Conservation (phyloP, 768 basidiomycete genomes). For the Lactarius hengduanensis region DNA sequence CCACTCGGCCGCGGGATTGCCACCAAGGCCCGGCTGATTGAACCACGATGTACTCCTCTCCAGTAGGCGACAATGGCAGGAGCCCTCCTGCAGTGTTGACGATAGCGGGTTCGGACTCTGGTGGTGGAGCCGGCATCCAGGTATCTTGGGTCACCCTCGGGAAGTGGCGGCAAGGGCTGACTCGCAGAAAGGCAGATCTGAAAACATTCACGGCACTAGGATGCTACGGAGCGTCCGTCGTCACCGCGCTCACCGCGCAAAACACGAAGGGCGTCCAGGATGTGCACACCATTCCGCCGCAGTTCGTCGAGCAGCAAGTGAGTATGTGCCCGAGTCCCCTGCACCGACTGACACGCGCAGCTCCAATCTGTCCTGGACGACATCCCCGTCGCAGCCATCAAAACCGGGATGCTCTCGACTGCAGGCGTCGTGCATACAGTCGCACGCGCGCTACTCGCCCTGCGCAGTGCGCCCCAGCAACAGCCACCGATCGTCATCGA, state of each 20-base stretch:
- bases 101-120: conserved; percentile 79
- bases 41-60: conserved; percentile 3
- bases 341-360: conserved; percentile 40
- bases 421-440: conserved; percentile 52
- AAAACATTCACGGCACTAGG: conserved; percentile 77
- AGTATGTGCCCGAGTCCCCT: conserved; percentile 24
- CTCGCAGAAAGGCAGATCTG: conserved; percentile 65
- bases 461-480: conserved; percentile 33
- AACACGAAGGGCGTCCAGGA: conserved; percentile 83
- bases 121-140: conserved; percentile 90
- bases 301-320: conserved; percentile 76
- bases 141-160: conserved; percentile 38
- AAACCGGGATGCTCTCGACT: conserved; percentile 88
- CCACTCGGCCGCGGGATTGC: background rate
- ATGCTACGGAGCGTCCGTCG: conserved; percentile 77
- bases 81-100: conserved; percentile 48
- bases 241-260: conserved; percentile 88
- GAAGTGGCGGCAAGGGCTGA: background rate
- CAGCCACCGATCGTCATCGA: conserved; percentile 71
- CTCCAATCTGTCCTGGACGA: conserved; percentile 70
- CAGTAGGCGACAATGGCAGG: background rate
- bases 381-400: conserved; percentile 68
- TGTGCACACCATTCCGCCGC: conserved; percentile 63
- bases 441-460: conserved; percentile 46
- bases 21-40: background rate